Percentiles rank a stretch among this genome's conserved stretches.
Conservation (phyloP, 2,329 filamentous ascomycete species). For the Tolypocladium guangdongense region DNA sequence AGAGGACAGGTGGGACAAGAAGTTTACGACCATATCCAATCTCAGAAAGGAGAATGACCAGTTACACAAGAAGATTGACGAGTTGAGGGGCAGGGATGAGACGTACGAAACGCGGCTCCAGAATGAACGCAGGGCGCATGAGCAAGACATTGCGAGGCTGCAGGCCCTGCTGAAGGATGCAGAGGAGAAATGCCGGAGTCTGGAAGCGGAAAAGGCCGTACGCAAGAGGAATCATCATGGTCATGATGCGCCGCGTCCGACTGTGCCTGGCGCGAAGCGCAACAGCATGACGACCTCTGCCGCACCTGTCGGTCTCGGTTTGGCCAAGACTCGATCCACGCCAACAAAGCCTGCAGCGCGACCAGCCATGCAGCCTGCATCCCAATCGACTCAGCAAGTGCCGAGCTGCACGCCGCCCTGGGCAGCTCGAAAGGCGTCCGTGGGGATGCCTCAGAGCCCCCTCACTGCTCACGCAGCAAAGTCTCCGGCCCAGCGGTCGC, state of each 20-base stretch:
- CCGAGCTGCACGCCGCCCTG: conserved; percentile 1
- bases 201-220: conserved; percentile 16
- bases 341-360: conserved; percentile 11
- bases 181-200: conserved; percentile 16
- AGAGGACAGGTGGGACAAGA: conserved; percentile 25
- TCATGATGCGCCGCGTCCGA: conserved; percentile 7
- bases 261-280: conserved; percentile 1
- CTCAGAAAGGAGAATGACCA: conserved; percentile 21
- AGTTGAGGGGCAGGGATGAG: conserved; percentile 26
- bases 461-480: not conserved
- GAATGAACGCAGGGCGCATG: conserved; percentile 23
- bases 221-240: conserved; percentile 8
- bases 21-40: conserved; percentile 14
- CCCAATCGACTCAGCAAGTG: not conserved
- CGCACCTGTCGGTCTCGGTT: conserved; percentile 6
- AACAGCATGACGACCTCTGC: not conserved
- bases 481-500: conserved; percentile 9
- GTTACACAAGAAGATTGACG: conserved; percentile 20
- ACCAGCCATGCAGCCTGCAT: not conserved
- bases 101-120: conserved; percentile 27
- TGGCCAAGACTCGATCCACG: conserved; percentile 13
- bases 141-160: conserved; percentile 20
- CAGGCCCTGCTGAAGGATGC: conserved; percentile 24
- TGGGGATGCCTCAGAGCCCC: not conserved
- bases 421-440: not conserved